phyloP scores from a whole-genome alignment of 768 basidiomycete species.

The Termitomyces sp. region DNA sequence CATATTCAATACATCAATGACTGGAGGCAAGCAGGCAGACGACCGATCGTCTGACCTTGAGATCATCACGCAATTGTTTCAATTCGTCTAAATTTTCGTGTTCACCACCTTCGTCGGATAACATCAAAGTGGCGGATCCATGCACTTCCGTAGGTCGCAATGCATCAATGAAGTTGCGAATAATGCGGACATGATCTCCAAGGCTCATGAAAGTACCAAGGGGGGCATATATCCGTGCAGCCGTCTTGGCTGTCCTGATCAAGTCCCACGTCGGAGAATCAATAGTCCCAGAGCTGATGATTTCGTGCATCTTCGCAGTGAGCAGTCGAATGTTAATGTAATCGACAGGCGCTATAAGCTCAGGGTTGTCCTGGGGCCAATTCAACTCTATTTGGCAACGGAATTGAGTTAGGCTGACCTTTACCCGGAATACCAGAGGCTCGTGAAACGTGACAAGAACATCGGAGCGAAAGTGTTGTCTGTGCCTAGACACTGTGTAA shows the following conservation, averaged over 20 bases:
- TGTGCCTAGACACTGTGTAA: slow-evolving; percentile 46
- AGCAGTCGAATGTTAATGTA: slow-evolving; percentile 51
- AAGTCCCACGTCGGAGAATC: slow-evolving; percentile 84
- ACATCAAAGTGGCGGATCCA: slow-evolving; percentile 19
- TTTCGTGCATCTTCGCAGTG: slow-evolving; percentile 59
- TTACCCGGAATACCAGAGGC: slow-evolving; percentile 60
- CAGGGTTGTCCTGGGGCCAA: slow-evolving; percentile 53
- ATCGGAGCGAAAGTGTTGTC: slow-evolving; percentile 84
- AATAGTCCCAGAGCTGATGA: slow-evolving; percentile 72
- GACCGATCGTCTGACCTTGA: slow-evolving; percentile 43
- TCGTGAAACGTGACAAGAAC: slow-evolving; percentile 80
- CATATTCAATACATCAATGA: neutral
- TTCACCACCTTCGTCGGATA: slow-evolving; percentile 15
- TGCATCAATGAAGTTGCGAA: slow-evolving; percentile 68
- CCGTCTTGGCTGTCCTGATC: slow-evolving; percentile 69
- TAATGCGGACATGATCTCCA: slow-evolving; percentile 79
- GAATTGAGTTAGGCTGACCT: slow-evolving; percentile 31
- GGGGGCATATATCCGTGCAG: slow-evolving; percentile 78
- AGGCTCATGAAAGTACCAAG: slow-evolving; percentile 83
- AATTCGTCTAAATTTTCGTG: slow-evolving; percentile 20
- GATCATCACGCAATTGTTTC: slow-evolving; percentile 39
- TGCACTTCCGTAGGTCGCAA: slow-evolving; percentile 44
- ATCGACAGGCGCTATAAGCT: slow-evolving; percentile 64
- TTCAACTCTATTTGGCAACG: neutral
- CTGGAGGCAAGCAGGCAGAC: neutral